phyloP scores from a whole-genome alignment of 768 basidiomycete genomes.

The Leccinum arenicola region DNA sequence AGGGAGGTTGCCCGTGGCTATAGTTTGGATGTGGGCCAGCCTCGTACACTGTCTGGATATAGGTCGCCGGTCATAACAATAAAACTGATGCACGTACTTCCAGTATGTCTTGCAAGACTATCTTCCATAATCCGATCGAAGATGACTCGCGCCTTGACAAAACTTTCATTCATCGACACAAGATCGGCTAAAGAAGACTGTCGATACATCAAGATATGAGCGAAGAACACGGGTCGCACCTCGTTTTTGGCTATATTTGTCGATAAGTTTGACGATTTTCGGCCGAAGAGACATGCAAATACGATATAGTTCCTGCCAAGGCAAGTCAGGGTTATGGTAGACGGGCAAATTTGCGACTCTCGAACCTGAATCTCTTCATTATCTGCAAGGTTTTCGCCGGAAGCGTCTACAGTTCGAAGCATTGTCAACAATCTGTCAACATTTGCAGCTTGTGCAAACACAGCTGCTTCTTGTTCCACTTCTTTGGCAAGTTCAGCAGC shows the following conservation, averaged over 20 bases:
- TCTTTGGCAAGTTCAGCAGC: conserved; percentile 73
- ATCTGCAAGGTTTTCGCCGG: conserved; percentile 82
- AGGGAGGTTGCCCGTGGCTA: conserved; percentile 22
- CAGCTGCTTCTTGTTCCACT: conserved; percentile 81
- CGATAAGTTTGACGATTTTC: conserved; percentile 94
- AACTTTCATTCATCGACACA: conserved; percentile 92
- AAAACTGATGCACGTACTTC: conserved; percentile 38
- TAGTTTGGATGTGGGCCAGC: conserved; percentile 30
- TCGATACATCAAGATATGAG: neutral
- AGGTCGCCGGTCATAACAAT: conserved; percentile 4
- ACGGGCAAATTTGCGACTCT: conserved; percentile 5
- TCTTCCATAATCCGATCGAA: conserved; percentile 96
- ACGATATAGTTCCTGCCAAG: conserved; percentile 78
- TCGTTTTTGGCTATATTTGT: conserved; percentile 96
- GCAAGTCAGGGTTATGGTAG: conserved; percentile 1
- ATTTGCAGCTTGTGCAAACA: conserved; percentile 83
- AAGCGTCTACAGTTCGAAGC: conserved; percentile 69
- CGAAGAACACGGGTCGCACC: conserved; percentile 31
- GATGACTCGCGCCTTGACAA: conserved; percentile 82
- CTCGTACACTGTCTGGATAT: conserved; percentile 50
- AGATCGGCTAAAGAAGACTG: conserved; percentile 65
- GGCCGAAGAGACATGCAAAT: conserved; percentile 86
- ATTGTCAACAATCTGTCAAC: conserved; percentile 79
- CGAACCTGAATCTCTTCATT: conserved; percentile 85
- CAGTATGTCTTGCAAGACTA: conserved; percentile 71